These are phyloP conservation scores for Striga hermonthica DNA, from an alignment of 305 asterid genomes.

Conservation along the genomic window DNA sequence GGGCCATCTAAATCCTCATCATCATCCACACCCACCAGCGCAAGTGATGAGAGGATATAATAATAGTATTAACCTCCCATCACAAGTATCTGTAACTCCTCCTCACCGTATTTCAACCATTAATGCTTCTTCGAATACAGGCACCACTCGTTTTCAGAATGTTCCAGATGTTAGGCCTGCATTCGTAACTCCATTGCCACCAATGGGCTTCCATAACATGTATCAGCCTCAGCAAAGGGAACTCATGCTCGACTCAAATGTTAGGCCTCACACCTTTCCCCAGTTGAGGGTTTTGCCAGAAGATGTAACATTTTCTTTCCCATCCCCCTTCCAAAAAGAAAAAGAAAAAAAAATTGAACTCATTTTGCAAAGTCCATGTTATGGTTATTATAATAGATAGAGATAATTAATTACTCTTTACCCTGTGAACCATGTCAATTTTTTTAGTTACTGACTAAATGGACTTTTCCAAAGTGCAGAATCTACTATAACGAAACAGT, in stretches of 20 bases:
- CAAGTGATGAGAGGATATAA: slow-evolving; percentile 57
- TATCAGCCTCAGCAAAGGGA: slow-evolving; percentile 70
- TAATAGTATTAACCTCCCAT: slow-evolving; percentile 44
- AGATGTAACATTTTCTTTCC: slow-evolving; percentile 45
- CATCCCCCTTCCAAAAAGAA: neutral
- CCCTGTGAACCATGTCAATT: too few species aligned
- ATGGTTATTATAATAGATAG: too few species aligned
- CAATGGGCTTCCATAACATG: slow-evolving; percentile 51
- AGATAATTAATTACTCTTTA: too few species aligned
- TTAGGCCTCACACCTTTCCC: slow-evolving; percentile 53
- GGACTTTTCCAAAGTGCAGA: too few species aligned
- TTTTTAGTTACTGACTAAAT: too few species aligned
- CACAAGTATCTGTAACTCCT: slow-evolving; percentile 51
- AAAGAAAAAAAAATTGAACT: neutral
- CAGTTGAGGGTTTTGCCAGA: slow-evolving; percentile 72
- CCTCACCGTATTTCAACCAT: slow-evolving; percentile 40
- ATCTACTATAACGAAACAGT: too few species aligned
- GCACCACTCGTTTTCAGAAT: slow-evolving; percentile 42
- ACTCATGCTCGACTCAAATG: slow-evolving; percentile 43
- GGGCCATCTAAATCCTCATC: slow-evolving; percentile 52
- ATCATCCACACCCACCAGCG: slow-evolving; percentile 46
- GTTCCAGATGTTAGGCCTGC: slow-evolving; percentile 54
- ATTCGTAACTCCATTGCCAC: slow-evolving; percentile 60
- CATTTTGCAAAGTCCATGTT: too few species aligned
- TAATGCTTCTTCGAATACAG: slow-evolving; percentile 16